Base-by-base conservation (phyloP, 1,139 yeast species). In the Meyerozyma guilliermondii region DNA sequence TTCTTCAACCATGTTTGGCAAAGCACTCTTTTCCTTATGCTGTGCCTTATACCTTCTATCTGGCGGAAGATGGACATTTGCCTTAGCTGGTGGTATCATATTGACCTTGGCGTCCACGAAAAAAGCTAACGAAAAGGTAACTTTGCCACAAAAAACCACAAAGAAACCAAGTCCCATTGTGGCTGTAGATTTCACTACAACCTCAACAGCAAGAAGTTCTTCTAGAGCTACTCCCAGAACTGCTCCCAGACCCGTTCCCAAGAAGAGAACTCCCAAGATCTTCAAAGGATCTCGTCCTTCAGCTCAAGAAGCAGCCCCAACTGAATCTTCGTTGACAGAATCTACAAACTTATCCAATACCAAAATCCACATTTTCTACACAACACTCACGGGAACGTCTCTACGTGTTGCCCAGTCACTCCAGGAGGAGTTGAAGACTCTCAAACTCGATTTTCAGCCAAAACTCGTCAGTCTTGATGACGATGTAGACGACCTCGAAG, bases 331-430 rank as follows among this genome's bases (percentile, higher is more conserved):
- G 3, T 56, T 71, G 39, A 64, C 74, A 2, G 50, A 53, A 28
- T 59, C 68, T 1, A 62, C 66, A 14, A 59, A 65, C 37, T 59
- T 74, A 24, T 53, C 64, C 28, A 68, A 72, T 22, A 65, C 79
- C 1, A 78, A 76, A 45, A 60, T 85, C 24, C 74, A 76, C 47
- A 77, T 89, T 5, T 86, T 89, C 53, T 89, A 86, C 61, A 83
- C 96, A 8, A 84, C 96, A 0, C 67, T 89, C 45, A 89, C 95
- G 2, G 96, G 96, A 4, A 71, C 94, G 2, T 78, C 95, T 0
- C 82, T 82, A 51, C 69, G 87, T 52, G 76, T 81, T 23, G 96
- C 96, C 4, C 67, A 68, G 29, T 55, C 64, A 9, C 60, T 85
- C 24, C 52, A 59, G 31, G 71, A 75, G 1, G 62, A 64, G 29